Evolutionary conservation across 148 eudicot genomes (phyloP), one percentile per base, ranked within the genome.

Genomic region (Salicornia ramosissima): DNA sequence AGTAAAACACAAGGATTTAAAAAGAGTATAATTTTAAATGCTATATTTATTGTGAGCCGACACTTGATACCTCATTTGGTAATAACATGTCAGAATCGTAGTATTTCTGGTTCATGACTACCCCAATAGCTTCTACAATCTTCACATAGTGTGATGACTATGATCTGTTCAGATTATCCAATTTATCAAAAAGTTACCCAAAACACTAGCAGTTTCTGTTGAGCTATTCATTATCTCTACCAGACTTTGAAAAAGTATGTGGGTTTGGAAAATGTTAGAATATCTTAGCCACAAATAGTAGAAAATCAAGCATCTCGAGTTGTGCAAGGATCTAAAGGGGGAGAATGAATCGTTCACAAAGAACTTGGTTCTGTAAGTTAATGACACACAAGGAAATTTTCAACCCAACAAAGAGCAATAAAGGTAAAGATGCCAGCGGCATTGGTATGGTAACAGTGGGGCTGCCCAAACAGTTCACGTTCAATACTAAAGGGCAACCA

Each of bases 241-340:
- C 68, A 19, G 60, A 68, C 72, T 68, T 68, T 62, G 73, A 68
- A 60, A n/a, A 60, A 60, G 29, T 25, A 36, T 24, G 24, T 59
- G 68, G 49, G 25, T 65, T 58, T 39, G 10, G 39, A 25, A 67
- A 25, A 25, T 47, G 59, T 33, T 34, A 46, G 65, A 67, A 65
- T 72, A 53, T n/a, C 1, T 28, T 39, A 58, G 31, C 65, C 70
- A 49, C 43, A 47, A 67, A 59, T 59, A 9, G 43, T 4, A 8
- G 28, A 34, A 57, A n/a, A n/a, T n/a, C n/a, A n/a, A n/a, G n/a
- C n/a, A n/a, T n/a, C n/a, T n/a, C n/a, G n/a, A n/a, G n/a, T n/a
- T n/a, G n/a, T n/a, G n/a, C n/a, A n/a, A n/a, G n/a, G n/a, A n/a
- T n/a, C n/a, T n/a, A n/a, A n/a, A 61, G 53, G 43, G 11, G 42